Evolutionary conservation across 768 basidiomycete species (phyloP), one percentile per base, ranked within the genome.

Genomic region (Clitopilus hobsonii): DNA sequence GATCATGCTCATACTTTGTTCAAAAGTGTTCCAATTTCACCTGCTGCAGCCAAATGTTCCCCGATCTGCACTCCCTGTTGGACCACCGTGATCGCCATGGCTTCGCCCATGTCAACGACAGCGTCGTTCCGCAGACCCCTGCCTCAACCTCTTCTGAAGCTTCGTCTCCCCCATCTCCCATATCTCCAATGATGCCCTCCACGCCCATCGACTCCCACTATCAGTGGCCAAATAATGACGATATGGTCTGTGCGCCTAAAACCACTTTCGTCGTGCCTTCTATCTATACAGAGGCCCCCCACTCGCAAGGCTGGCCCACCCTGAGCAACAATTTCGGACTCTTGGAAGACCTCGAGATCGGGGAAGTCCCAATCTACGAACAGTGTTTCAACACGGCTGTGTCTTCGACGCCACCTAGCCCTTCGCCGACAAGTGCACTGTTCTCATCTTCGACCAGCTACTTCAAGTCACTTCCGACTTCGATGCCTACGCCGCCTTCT

Each of bases 11-110:
- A 26, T 23, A 2, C 25, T 45, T 20, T 2, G n/a, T 25, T 30
- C 27, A 7, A n/a, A 28, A 63, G 63, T 64, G 63, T 26, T 61
- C 57, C 41, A 64, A 80, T 63, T 78, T 77, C 59, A 71, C 69
- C 18, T 79, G 80, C 61, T 79, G 79, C 60, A 73, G 71, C 29
- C 67, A 71, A 51, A 53, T 67, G 7, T 68, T 78, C 14, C 65
- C 71, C 1, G 74, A 76, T 64, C 63, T 80, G 47, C 79, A 80
- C 54, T 69, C 69, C 38, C 71, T 79, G 23, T 65, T 80, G 56
- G 74, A 75, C 59, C 81, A 80, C 60, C 72, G 74, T 28, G 75
- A 77, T 52, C 24, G 38, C 2, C 5, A 41, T 41, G 6, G 29
- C 50, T 0, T 41, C 30, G 7, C 38, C 20, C 27, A 20, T 26